These are phyloP conservation scores for Triangularia verruculosa DNA, from an alignment of 2,329 filamentous ascomycete species.

Conservation along the genomic window DNA sequence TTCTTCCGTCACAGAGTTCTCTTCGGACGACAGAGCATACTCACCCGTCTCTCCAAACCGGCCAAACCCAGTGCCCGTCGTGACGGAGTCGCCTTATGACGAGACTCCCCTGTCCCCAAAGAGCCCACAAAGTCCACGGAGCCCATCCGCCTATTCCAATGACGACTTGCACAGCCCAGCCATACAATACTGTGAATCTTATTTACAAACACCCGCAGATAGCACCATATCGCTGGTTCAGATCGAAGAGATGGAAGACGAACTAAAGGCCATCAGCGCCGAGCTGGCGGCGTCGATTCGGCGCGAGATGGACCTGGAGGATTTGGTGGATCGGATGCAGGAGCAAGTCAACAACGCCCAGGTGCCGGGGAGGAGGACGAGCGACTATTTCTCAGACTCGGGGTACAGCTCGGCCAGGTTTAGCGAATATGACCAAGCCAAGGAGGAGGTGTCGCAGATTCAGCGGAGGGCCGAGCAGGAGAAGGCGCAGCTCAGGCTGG, in stretches of 20 bases:
- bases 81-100: constrained; percentile 38
- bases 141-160: constrained; percentile 40
- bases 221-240: constrained; percentile 43
- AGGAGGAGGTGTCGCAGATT: constrained; percentile 75
- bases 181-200: constrained; percentile 50
- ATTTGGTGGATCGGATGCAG: constrained; percentile 84
- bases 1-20: constrained; percentile 49
- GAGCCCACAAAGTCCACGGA: too few species aligned
- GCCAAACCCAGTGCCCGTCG: constrained; percentile 36
- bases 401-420: constrained; percentile 82
- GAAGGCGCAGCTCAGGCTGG: constrained; percentile 79
- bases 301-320: constrained; percentile 94
- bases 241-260: constrained; percentile 88
- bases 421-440: constrained; percentile 61
- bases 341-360: constrained; percentile 64
- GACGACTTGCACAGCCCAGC: constrained; percentile 39
- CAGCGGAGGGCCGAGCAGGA: constrained; percentile 86
- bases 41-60: constrained; percentile 48
- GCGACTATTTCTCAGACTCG: constrained; percentile 97
- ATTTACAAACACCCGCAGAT: constrained; percentile 48
- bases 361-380: constrained; percentile 69
- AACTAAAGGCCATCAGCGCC: constrained; percentile 86
- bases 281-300: constrained; percentile 91
- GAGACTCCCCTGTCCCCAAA: constrained; percentile 39
- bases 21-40: constrained; percentile 42